phyloP scores from a whole-genome alignment of 2,329 filamentous ascomycete genomes.

The Fusarium bactridioides region DNA sequence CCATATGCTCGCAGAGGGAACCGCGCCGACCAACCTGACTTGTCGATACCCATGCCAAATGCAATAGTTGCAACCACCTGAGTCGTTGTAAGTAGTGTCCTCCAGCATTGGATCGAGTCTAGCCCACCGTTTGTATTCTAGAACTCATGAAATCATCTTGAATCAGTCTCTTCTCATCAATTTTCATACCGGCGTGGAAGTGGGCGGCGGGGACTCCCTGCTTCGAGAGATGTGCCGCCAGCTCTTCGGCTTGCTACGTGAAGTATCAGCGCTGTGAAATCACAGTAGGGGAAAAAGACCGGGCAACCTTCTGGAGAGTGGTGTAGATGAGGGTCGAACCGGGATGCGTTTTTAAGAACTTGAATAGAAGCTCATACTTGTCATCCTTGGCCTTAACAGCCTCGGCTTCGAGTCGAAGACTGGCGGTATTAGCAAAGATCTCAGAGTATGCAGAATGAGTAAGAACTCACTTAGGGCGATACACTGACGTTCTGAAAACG shows the following conservation, averaged over 20 bases:
- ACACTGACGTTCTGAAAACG: conserved; percentile 66
- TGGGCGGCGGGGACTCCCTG: conserved; percentile 52
- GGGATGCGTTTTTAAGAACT: conserved; percentile 58
- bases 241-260: conserved; percentile 51
- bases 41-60: conserved; percentile 69
- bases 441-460: accelerated
- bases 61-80: conserved; percentile 60
- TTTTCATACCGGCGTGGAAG: conserved; percentile 61
- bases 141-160: conserved; percentile 62
- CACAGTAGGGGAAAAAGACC: neutral
- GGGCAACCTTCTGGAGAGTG: conserved; percentile 58
- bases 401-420: conserved; percentile 61
- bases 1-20: accelerated
- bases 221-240: conserved; percentile 49
- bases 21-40: conserved; percentile 42
- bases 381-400: conserved; percentile 52
- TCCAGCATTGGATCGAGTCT: accelerated
- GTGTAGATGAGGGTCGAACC: conserved; percentile 69
- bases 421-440: conserved; percentile 15
- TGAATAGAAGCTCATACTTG: conserved; percentile 54
- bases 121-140: conserved; percentile 47
- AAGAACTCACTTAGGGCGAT: conserved; percentile 58
- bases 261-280: neutral
- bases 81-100: neutral
- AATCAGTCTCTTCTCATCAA: conserved; percentile 52